phyloP scores from a whole-genome alignment of 2,329 filamentous ascomycete genomes.

The Aspergillus persii region DNA sequence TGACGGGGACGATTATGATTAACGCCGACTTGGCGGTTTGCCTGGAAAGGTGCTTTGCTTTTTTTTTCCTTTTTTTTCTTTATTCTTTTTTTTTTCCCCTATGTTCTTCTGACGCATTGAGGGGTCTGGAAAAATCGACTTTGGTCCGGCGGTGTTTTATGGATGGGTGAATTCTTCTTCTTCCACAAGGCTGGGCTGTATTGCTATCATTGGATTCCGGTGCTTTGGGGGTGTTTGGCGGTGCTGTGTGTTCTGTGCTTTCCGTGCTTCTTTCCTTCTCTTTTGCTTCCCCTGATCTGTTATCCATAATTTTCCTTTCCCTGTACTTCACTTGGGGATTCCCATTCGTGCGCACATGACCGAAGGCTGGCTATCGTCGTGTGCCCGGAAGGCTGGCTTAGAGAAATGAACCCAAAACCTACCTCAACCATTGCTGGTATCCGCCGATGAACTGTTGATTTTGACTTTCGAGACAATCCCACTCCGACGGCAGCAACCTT shows the following conservation, averaged over 20 bases:
- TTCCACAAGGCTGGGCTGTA: constrained; percentile 21
- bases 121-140: constrained; percentile 20
- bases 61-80: constrained; percentile 9
- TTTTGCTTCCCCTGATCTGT: neutral
- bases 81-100: constrained; percentile 13
- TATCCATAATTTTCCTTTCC: neutral
- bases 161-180: constrained; percentile 12
- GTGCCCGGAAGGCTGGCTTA: neutral
- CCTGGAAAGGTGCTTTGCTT: neutral
- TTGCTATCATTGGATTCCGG: constrained; percentile 22
- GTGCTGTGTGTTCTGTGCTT: constrained; percentile 10
- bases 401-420: neutral
- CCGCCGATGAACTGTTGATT: neutral
- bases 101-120: constrained; percentile 17
- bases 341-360: neutral
- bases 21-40: constrained; percentile 1
- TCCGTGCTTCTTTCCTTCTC: neutral
- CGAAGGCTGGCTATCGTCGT: neutral
- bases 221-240: constrained; percentile 5
- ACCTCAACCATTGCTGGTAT: neutral
- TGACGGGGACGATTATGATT: constrained; percentile 34
- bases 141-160: constrained; percentile 30
- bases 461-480: neutral
- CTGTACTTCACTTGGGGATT: neutral
- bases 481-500: neutral